Evolutionary conservation across 2,329 filamentous ascomycete species (phyloP).

Genomic region (Diaporthe sp.): DNA sequence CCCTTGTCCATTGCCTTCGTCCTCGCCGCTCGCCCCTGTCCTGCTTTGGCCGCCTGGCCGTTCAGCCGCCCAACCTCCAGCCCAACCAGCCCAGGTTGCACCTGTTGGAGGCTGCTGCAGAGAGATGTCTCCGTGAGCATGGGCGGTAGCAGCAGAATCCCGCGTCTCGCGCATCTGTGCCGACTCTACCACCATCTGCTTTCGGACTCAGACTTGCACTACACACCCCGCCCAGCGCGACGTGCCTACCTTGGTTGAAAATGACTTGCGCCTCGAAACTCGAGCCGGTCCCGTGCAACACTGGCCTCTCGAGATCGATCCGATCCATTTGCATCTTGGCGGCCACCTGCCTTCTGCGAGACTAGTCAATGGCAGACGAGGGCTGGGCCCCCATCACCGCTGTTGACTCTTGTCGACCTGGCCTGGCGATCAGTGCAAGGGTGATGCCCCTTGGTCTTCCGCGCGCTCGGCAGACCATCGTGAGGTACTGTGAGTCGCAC

Average conservation of each 20-base stretch:
- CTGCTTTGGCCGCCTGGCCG: constrained; percentile 6
- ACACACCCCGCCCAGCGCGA: background rate
- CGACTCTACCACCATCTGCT: background rate
- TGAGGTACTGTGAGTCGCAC: background rate
- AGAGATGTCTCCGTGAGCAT: constrained; percentile 1
- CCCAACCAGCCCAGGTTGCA: constrained; percentile 1
- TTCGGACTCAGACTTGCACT: background rate
- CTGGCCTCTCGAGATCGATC: constrained; percentile 16
- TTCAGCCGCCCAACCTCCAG: constrained; percentile 12
- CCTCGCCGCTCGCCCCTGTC: background rate
- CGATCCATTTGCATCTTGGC: constrained; percentile 20
- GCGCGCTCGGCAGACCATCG: constrained; percentile 19
- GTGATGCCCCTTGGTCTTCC: background rate
- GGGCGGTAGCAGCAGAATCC: background rate
- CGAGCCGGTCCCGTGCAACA: constrained; percentile 1
- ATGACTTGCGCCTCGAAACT: constrained; percentile 21
- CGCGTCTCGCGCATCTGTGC: background rate
- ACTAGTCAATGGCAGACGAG: constrained; percentile 7
- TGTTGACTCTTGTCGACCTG: background rate
- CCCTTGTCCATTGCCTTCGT: background rate
- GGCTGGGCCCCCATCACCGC: constrained; percentile 7
- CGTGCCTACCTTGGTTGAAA: background rate
- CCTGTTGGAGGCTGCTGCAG: constrained; percentile 2
- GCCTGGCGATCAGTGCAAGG: constrained; percentile 22
- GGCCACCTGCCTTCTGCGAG: constrained; percentile 6